Evolutionary conservation across 345 rosid species (phyloP), one percentile per base, ranked within the genome.

Genomic region (Gossypium herbaceum): DNA sequence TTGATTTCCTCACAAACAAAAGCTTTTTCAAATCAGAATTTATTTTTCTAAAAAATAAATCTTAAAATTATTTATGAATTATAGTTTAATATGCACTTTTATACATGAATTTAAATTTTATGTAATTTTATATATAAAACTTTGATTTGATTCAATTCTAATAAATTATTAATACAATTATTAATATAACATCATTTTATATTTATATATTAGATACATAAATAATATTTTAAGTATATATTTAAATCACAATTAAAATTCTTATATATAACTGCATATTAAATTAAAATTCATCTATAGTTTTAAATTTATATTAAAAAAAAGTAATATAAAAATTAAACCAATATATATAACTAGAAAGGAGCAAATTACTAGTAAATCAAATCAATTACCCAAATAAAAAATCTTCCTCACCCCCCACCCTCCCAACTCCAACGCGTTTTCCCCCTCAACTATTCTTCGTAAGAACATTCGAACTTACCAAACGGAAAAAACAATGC

Each of bases 261-360:
- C 4, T 4, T 34, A 1, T 4, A 0, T 34, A 34, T 34, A 34
- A 34, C 5, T 34, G 5, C 2, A 34, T 0, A 34, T 0, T 0
- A 4, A 34, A 34, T 34, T 34, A 34, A 34, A 34, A 34, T 34
- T 34, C 1, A 34, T 4, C 1, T 34, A 34, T 4, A 34, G 1
- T 34, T 34, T 34, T 4, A 34, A 5, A 5, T 34, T 34, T 34
- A 34, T 34, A 0, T 4, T 29, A 3, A 29, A 29, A 29, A 29
- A 27, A 0, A 29, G 39, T 29, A 29, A 29, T 0, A 29, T 4
- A 39, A 63, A 17, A 10, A 63, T 63, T 19, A 39, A 63, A 39
- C 11, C 48, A 17, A 63, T 7, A 10, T 57, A 39, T 0, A 6
- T 1, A 13, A 24, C 4, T 12, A 11, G 61, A 17, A 22, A 27